Conservation (phyloP, 345 rosid genomes). For the Sisymbrium irio region DNA sequence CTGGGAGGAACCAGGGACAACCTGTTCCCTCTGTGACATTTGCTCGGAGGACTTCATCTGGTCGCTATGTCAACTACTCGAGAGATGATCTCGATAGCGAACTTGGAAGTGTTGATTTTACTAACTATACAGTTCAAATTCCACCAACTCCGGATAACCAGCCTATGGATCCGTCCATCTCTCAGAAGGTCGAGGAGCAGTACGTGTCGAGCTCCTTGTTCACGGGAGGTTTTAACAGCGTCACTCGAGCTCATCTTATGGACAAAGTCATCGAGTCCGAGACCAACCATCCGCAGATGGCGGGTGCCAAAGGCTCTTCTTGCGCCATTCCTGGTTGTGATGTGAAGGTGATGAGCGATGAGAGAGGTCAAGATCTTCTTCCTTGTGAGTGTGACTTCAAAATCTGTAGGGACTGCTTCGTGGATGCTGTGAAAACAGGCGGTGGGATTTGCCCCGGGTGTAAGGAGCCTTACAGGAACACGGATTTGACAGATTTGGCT, state of each 20-base stretch:
- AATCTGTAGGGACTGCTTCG: conserved; percentile 87
- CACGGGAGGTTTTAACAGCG: conserved; percentile 90
- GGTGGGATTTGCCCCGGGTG: conserved; percentile 91
- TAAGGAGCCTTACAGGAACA: conserved; percentile 81
- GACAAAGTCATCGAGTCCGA: conserved; percentile 93
- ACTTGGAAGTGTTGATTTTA: conserved; percentile 74
- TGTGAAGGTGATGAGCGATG: conserved; percentile 93
- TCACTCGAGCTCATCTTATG: conserved; percentile 94
- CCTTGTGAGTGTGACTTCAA: conserved; percentile 97
- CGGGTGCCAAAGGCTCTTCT: conserved; percentile 90
- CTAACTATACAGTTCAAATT: conserved; percentile 80
- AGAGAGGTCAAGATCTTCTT: conserved; percentile 77
- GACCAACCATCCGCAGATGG: conserved; percentile 95
- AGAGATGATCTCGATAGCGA: conserved; percentile 98
- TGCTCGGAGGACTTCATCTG: conserved; percentile 83
- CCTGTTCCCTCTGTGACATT: conserved; percentile 70
- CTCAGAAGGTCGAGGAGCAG: conserved; percentile 97
- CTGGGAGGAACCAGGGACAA: conserved; percentile 49
- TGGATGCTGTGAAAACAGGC: conserved; percentile 83
- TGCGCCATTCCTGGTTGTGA: conserved; percentile 90
- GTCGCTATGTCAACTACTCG: conserved; percentile 84
- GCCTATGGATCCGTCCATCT: conserved; percentile 90
- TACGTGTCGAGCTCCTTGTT: conserved; percentile 91
- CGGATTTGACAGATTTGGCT: conserved; percentile 66
- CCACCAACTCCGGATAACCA: conserved; percentile 97